Conservation (phyloP, 2,329 filamentous ascomycete species). For the Claviceps cyperi region DNA sequence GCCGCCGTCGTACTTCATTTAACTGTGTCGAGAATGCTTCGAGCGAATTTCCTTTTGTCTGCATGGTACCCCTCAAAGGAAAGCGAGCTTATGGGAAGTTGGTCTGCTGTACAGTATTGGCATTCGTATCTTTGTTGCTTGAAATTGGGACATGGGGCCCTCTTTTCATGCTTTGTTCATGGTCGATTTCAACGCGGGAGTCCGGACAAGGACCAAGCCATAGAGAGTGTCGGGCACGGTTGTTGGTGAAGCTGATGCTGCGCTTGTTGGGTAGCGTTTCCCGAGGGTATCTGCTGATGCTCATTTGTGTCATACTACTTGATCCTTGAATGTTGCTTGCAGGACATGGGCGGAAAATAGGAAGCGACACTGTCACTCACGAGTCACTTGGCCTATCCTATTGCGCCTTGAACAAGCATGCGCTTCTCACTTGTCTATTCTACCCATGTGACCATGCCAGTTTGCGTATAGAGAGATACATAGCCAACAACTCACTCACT, state of each 20-base stretch:
- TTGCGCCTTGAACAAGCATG: not conserved
- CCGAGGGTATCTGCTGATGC: not conserved
- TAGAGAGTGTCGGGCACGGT: not conserved
- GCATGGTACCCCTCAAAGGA: not conserved
- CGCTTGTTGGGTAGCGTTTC: not conserved
- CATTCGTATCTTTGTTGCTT: no score
- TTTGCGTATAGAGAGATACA: not conserved
- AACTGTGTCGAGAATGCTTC: not conserved
- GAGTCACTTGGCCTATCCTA: no score
- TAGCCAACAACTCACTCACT: not conserved
- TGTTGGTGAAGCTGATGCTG: not conserved
- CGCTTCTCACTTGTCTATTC: not conserved
- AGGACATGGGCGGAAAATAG: not conserved
- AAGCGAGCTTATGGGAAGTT: not conserved
- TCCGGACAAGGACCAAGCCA: not conserved
- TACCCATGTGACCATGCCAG: not conserved
- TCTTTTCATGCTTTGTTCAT: conserved; percentile 4
- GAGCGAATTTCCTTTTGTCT: not conserved
- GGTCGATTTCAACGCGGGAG: not conserved
- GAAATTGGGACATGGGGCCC: not conserved
- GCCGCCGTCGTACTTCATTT: not conserved
- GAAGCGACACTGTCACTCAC: not conserved
- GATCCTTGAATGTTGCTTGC: not conserved
- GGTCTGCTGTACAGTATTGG: not conserved
- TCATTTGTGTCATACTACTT: not conserved